Evolutionary conservation across 768 basidiomycete species (phyloP), one percentile per base, ranked within the genome.

Genomic region (Ramaria sp.): DNA sequence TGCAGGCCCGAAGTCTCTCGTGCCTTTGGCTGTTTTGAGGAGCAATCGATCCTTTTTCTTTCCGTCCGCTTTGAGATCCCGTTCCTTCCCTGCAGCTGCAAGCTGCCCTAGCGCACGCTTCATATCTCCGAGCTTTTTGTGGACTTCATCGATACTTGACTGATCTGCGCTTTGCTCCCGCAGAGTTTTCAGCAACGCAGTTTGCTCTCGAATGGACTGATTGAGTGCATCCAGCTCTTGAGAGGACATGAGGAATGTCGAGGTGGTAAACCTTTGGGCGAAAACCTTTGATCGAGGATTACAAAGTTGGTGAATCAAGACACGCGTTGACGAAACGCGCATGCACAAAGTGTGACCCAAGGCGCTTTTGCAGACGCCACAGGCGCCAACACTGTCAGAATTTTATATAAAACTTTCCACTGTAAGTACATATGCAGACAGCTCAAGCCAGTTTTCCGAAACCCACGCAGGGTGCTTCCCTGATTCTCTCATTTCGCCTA

Each of bases 11-110:
- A 91, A 97, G 69, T 99, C 96, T 48, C 90, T 80, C 16, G 96
- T 98, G 34, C 96, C 96, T 88, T 99, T 97, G 39, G 93, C 87
- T 1, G 93, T 95, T 72, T 99, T 99, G 61, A 99, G 76, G 55
- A 87, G 64, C 58, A 97, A 64, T 45, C 79, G 71, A 49, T 79
- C 85, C 61, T 76, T 81, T 71, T 85, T 85, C 71, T 81, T 81
- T 48, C 65, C 73, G 15, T 68, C 73, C 8, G 70, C 74, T 41
- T 72, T 76, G n/a, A n/a, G n/a, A 44, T 66, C 70, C 50, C 71
- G 67, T 63, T 58, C 56, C 55, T 65, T 70, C 43, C 45, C 58
- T 27, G 59, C 63, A 50, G 59, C 61, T 37, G 68, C 71, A 28
- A 75, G 67, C 55, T 74, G 63, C 1, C 72, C 78, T 39, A 81